These are phyloP conservation scores for Quercus phellos DNA, from an alignment of 331 rosid species.

Conservation along the genomic window DNA sequence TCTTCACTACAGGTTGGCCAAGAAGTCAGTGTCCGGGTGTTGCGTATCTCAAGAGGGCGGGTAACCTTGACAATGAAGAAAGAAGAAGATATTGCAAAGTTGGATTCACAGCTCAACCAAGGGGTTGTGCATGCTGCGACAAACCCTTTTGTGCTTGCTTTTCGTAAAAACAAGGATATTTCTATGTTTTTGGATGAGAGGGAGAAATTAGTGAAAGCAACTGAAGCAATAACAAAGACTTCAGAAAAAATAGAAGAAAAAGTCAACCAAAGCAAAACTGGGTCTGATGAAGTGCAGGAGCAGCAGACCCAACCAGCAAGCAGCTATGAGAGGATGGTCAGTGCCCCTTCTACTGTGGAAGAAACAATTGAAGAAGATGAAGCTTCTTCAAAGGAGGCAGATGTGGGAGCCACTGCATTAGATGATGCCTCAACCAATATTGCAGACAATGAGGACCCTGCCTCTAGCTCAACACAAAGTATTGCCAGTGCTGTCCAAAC, in stretches of 20 bases:
- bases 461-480: slow-evolving; percentile 28
- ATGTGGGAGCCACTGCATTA: slow-evolving; percentile 26
- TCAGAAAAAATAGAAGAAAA: slow-evolving; percentile 39
- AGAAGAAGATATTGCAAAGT: slow-evolving; percentile 51
- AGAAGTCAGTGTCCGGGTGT: slow-evolving; percentile 76
- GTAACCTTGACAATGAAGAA: slow-evolving; percentile 95
- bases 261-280: slow-evolving; percentile 32
- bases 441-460: slow-evolving; percentile 23
- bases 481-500: slow-evolving; percentile 22
- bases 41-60: slow-evolving; percentile 74
- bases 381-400: slow-evolving; percentile 26
- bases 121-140: slow-evolving; percentile 64
- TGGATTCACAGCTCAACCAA: slow-evolving; percentile 36
- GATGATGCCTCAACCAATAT: slow-evolving; percentile 28
- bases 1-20: slow-evolving; percentile 67
- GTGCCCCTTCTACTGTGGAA: slow-evolving; percentile 28
- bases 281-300: slow-evolving; percentile 35
- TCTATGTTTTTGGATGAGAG: slow-evolving; percentile 76
- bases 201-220: slow-evolving; percentile 45
- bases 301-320: slow-evolving; percentile 36
- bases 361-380: slow-evolving; percentile 28
- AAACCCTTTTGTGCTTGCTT: slow-evolving; percentile 84
- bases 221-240: slow-evolving; percentile 28
- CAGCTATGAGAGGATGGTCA: slow-evolving; percentile 22
- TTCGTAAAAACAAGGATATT: slow-evolving; percentile 81